These are phyloP conservation scores for Macrolepiota fuliginosa DNA, from an alignment of 768 basidiomycete genomes.

Conservation along the genomic window DNA sequence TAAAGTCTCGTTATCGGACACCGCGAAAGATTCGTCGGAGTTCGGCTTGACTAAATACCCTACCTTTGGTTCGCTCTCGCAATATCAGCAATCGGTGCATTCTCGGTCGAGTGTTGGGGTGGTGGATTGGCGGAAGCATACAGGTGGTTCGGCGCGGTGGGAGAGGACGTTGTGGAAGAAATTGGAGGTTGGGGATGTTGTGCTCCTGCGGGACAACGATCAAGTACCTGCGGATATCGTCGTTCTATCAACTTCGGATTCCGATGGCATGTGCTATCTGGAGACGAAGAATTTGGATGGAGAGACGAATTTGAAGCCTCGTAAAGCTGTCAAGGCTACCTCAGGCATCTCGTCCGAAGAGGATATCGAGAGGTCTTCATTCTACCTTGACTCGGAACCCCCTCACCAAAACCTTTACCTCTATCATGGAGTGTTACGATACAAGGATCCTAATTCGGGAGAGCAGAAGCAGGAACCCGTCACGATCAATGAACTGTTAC, in stretches of 20 bases:
- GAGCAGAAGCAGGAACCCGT: conserved; percentile 66
- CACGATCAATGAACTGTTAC: conserved; percentile 88
- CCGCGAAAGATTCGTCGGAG: conserved; percentile 28
- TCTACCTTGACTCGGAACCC: conserved; percentile 89
- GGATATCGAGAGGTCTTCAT: conserved; percentile 83
- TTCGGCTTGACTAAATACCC: conserved; percentile 22
- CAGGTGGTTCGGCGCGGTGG: conserved; percentile 78
- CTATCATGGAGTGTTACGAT: conserved; percentile 84
- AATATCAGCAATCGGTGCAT: conserved; percentile 56
- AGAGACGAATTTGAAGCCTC: conserved; percentile 93
- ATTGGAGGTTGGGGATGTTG: conserved; percentile 95
- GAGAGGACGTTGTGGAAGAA: conserved; percentile 99
- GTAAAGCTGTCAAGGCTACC: conserved; percentile 75
- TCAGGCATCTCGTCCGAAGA: conserved; percentile 78
- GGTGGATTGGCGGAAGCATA: conserved; percentile 73
- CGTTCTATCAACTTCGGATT: conserved; percentile 87
- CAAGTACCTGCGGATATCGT: conserved; percentile 96
- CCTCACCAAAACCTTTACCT: conserved; percentile 92
- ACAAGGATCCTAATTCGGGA: conserved; percentile 49
- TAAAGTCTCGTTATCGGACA: conserved; percentile 34
- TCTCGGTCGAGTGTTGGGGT: conserved; percentile 65
- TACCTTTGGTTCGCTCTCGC: conserved; percentile 36
- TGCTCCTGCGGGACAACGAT: conserved; percentile 88
- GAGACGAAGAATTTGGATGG: conserved; percentile 99
- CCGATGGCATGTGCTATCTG: conserved; percentile 90